A percentile compares a stretch with the other conserved stretches of the same genome.
These are phyloP conservation scores for Hanseniaspora gamundiae DNA, from an alignment of 1,139 yeast genomes.

Conservation along the genomic window DNA sequence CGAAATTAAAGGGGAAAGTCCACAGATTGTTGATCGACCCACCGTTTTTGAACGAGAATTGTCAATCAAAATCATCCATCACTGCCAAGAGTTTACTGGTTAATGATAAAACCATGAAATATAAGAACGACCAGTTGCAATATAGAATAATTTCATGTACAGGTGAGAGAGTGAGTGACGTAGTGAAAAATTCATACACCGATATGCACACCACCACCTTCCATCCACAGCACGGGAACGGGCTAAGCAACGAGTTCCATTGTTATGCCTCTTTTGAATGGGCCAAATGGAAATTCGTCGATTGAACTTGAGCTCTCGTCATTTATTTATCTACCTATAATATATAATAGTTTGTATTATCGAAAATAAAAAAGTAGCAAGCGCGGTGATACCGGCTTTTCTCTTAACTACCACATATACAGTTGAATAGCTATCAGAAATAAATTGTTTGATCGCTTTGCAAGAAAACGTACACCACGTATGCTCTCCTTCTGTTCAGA, in stretches of 20 bases:
- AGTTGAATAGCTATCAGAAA: no score
- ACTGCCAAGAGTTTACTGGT: conserved; percentile 54
- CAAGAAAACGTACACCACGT: no score
- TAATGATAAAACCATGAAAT: conserved; percentile 29
- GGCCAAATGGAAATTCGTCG: conserved; percentile 33
- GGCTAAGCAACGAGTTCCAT: conserved; percentile 75
- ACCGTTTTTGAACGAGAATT: conserved; percentile 70
- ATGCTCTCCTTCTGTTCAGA: no score
- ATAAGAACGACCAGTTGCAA: conserved; percentile 29
- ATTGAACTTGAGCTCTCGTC: background rate
- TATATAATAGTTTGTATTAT: no score
- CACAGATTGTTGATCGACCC: conserved; percentile 79
- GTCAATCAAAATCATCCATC: conserved; percentile 62
- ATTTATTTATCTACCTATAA: no score
- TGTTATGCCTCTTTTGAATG: conserved; percentile 74
- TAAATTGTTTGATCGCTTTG: no score
- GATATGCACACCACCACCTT: conserved; percentile 53
- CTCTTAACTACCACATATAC: no score
- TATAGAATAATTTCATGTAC: conserved; percentile 61
- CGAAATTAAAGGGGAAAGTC: conserved; percentile 44
- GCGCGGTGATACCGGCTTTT: no score
- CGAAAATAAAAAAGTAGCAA: no score
- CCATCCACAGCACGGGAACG: conserved; percentile 71
- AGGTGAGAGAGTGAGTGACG: conserved; percentile 72
- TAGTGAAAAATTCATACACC: conserved; percentile 51